Percentiles rank a stretch among this genome's conserved stretches.
Evolutionary conservation across 1,284 basidiomycete genomes (phyloP).

Genomic region (Moesziomyces globuligerus): DNA sequence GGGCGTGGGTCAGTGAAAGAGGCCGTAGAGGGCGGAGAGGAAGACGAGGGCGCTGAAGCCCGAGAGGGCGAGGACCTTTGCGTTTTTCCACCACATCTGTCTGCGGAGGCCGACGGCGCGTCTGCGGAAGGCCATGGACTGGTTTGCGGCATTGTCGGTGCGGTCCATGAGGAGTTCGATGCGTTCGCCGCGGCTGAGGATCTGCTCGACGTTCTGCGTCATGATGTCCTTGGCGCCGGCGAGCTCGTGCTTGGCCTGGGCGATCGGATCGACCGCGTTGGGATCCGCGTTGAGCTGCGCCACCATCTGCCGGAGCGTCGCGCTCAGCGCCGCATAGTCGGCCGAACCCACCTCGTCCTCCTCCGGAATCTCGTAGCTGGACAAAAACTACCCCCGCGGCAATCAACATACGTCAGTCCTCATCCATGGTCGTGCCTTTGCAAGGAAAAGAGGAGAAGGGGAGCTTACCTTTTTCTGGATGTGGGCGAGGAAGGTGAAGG

Average conservation of each 20-base stretch:
- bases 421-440: too few species aligned
- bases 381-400: conserved; percentile 30
- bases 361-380: conserved; percentile 24
- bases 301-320: conserved; percentile 63
- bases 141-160: conserved; percentile 92
- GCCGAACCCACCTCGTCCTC: background rate
- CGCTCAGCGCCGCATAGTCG: conserved; percentile 33
- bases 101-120: conserved; percentile 85
- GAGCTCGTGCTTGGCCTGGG: conserved; percentile 88
- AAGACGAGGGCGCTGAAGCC: conserved; percentile 78
- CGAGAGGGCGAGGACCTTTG: conserved; percentile 77
- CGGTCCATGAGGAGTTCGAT: conserved; percentile 97
- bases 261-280: conserved; percentile 84
- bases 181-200: conserved; percentile 90
- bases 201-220: conserved; percentile 77
- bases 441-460: background rate
- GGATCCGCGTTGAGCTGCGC: conserved; percentile 85
- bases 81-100: conserved; percentile 90
- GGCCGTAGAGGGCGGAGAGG: conserved; percentile 34
- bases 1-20: conserved; percentile 20
- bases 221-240: conserved; percentile 96
- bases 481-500: conserved; percentile 90
- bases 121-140: conserved; percentile 93
- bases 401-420: too few species aligned
- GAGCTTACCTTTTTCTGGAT: conserved; percentile 77